phyloP scores from a whole-genome alignment of 768 basidiomycete species.

The Pholiota conissans region DNA sequence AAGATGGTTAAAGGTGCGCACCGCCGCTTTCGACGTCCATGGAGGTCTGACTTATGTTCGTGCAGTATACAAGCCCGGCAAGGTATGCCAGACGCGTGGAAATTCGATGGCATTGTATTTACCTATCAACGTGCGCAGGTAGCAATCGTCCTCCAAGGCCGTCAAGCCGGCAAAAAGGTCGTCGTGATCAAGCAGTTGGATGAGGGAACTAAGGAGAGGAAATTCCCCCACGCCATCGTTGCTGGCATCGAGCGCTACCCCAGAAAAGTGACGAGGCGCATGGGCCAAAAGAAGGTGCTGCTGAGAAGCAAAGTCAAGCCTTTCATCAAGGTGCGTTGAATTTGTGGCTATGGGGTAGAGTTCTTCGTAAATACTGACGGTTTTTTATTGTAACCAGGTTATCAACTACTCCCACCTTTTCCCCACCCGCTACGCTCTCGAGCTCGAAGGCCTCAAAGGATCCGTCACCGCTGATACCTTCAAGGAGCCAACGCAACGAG shows the following conservation, averaged over 20 bases:
- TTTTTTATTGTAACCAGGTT: conserved; percentile 43
- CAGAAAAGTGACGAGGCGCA: conserved; percentile 93
- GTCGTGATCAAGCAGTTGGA: conserved; percentile 98
- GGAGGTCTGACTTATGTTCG: conserved; percentile 14
- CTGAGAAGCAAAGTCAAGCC: conserved; percentile 98
- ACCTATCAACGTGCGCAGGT: conserved; percentile 49
- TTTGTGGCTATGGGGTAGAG: neutral
- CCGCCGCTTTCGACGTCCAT: conserved; percentile 2
- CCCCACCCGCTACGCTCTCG: conserved; percentile 98
- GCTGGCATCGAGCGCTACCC: conserved; percentile 99
- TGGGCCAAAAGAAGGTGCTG: conserved; percentile 95
- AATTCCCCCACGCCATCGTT: conserved; percentile 97
- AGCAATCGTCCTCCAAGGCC: conserved; percentile 96
- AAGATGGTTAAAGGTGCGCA: conserved; percentile 61
- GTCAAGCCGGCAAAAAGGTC: conserved; percentile 99
- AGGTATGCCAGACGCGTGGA: conserved; percentile 46
- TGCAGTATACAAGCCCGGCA: conserved; percentile 92
- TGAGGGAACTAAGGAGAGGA: conserved; percentile 94
- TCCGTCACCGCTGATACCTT: conserved; percentile 84
- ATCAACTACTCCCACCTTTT: conserved; percentile 99
- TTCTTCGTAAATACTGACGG: neutral
- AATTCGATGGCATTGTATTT: neutral
- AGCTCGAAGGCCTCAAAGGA: conserved; percentile 93
- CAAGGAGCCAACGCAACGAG: conserved; percentile 95
- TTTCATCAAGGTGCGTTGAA: conserved; percentile 87